Conservation (phyloP, 805 yeast species). For the Hanseniaspora lindneri region DNA sequence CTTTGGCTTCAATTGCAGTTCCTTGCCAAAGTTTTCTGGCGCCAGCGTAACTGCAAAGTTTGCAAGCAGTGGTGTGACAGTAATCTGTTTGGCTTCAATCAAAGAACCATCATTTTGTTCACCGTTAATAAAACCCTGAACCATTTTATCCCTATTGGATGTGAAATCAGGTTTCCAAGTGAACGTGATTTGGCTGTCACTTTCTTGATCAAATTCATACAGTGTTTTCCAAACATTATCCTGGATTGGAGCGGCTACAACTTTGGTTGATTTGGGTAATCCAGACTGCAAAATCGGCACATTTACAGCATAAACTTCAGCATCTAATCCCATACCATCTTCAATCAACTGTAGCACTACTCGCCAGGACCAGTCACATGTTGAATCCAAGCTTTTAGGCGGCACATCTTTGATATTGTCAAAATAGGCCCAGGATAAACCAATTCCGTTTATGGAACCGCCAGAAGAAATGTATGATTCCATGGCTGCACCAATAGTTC, state of each 20-base stretch:
- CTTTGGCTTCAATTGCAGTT: slow-evolving; percentile 19
- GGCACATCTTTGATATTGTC: slow-evolving; percentile 38
- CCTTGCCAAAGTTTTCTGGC: slow-evolving; percentile 16
- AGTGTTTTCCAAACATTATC: slow-evolving; percentile 70
- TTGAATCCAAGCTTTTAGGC: slow-evolving; percentile 42
- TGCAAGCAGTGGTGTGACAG: slow-evolving; percentile 64
- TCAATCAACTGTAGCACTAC: slow-evolving; percentile 48
- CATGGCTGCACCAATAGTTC: slow-evolving; percentile 95
- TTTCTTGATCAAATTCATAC: slow-evolving; percentile 34
- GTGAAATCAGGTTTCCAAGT: slow-evolving; percentile 79
- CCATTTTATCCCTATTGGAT: slow-evolving; percentile 25
- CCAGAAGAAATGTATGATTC: slow-evolving; percentile 57
- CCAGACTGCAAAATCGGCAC: slow-evolving; percentile 53
- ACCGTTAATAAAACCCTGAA: slow-evolving; percentile 25
- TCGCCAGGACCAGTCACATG: slow-evolving; percentile 55
- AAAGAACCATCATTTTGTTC: slow-evolving; percentile 59
- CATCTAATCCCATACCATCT: slow-evolving; percentile 22
- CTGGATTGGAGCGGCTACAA: slow-evolving; percentile 65
- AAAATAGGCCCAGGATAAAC: slow-evolving; percentile 75
- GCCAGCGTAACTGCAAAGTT: slow-evolving; percentile 38
- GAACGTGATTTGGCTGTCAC: slow-evolving; percentile 39
- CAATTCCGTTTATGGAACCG: slow-evolving; percentile 55
- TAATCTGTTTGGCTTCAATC: slow-evolving; percentile 49
- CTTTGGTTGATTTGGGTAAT: slow-evolving; percentile 46
- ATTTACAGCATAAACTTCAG: slow-evolving; percentile 72